Conservation (phyloP, 768 basidiomycete genomes). For the Phaffia australis region DNA sequence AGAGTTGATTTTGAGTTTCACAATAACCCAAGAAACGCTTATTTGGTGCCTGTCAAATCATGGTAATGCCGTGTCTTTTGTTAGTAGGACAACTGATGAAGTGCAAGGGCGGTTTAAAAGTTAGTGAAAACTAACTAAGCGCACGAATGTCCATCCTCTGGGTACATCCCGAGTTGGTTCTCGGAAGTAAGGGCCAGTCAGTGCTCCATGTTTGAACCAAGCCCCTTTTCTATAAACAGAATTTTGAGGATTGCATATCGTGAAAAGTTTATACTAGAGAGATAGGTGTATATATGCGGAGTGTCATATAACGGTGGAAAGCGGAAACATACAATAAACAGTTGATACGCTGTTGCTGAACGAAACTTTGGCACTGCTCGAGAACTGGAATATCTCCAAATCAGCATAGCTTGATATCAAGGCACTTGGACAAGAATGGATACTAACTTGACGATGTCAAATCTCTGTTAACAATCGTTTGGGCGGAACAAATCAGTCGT, state of each 20-base stretch:
- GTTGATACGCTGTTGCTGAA: slow-evolving; percentile 75
- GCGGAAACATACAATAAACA: slow-evolving; percentile 48
- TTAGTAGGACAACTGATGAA: slow-evolving; percentile 12
- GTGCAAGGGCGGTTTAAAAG: slow-evolving; percentile 1
- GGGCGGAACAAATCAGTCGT: no score
- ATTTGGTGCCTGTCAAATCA: slow-evolving; percentile 40
- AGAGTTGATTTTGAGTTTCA: slow-evolving; percentile 44
- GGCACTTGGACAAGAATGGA: neutral
- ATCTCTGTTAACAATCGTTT: no score
- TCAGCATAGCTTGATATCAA: neutral
- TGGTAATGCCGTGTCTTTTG: slow-evolving; percentile 68
- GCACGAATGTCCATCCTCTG: slow-evolving; percentile 74
- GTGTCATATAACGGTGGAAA: no score
- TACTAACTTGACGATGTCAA: no score
- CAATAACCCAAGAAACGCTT: slow-evolving; percentile 27
- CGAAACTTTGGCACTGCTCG: slow-evolving; percentile 82
- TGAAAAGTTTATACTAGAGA: neutral
- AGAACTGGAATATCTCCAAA: slow-evolving; percentile 69
- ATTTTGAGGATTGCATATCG: neutral
- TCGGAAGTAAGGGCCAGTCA: slow-evolving; percentile 43
- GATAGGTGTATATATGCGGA: neutral
- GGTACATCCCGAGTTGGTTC: slow-evolving; percentile 45
- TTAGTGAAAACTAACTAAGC: slow-evolving; percentile 50
- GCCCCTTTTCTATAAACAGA: slow-evolving; percentile 50
- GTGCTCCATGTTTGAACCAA: slow-evolving; percentile 78